Base-by-base conservation (phyloP, 2,329 filamentous ascomycete genomes). In the Akanthomyces muscarius region DNA sequence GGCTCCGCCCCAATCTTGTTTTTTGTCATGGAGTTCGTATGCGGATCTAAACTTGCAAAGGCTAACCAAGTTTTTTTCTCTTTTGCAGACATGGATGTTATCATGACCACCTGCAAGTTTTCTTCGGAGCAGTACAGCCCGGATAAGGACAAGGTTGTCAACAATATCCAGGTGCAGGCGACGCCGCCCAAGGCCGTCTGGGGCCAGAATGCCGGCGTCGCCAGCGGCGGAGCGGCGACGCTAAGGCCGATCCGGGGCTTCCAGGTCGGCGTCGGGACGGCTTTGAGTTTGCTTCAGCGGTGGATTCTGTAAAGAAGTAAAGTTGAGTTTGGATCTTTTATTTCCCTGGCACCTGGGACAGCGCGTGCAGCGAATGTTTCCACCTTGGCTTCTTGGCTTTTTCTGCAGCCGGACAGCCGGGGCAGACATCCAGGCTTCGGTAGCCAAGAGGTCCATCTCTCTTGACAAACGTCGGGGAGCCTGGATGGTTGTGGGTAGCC, bases 51-150 rank as follows among this genome's bases (percentile, higher is more conserved):
- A 8, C 10, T 36, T 36, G 8, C 33, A 36, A 11, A 36, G 33
- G 33, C 33, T 36, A 36, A 36, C 33, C 33, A 30, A 4, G 33
- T 36, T 8, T 11, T 38, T 56, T 7, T 11, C 30, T 59, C n/a
- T 47, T 30, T 8, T 14, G 11, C 41, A 78, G 76, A 73, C n/a
- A 70, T 78, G 65, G 65, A 74, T 16, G 63, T 72, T 7, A 76
- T 78, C 63, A 71, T 78, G 68, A 61, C 66, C 7, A 68, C 69
- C 11, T 78, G 76, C 67, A 71, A 71, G 60, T 78, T 78, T 48
- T 45, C 70, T 3, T 33, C 65, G 5, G 57, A 70, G 41, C 64
- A 63, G 13, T 78, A 77, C 63, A 69, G 67, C 5, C 68, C 69
- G 0, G 68, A 65, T 28, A 66, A 72, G 42, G 75, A 78, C 62